Evolutionary conservation across 805 yeast species (phyloP), one percentile per base, ranked within the genome.

Genomic region (Wickerhamiella cacticola): DNA sequence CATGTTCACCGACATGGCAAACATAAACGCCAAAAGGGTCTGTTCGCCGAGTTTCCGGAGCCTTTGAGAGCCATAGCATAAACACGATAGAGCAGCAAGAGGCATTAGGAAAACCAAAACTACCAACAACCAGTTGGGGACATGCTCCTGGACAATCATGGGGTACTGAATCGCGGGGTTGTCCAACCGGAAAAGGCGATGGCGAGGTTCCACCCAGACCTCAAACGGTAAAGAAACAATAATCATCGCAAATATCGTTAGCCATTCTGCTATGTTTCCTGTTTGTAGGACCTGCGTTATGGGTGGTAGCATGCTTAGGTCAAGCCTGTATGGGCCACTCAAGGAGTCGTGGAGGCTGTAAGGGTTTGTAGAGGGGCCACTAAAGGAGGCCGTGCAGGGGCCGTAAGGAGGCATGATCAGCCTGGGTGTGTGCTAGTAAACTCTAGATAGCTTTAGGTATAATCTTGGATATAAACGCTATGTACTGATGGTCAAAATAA

Each of bases 161-260:
- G 96, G 96, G 63, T 85, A 94, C 45, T 79, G 76, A 34, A 89
- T 75, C 0, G 89, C 74, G 36, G 78, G 61, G 65, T 89, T 96
- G 59, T 79, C 78, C 48, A 88, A 64, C 45, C 68, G 73, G 60
- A 89, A 89, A 57, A 80, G 85, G 57, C 95, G 72, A 60, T 84
- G 76, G 60, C 82, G 82, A 1, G 96, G 96, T 39, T 31, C 50
- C 12, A 50, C 13, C 10, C 41, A 23, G 26, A 40, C 16, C 51
- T 58, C 60, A 15, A 56, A 51, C 12, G 59, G 59, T 5, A 53
- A 5, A 1, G 53, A 45, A 5, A 50, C 23, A 16, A 53, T 15
- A 6, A 51, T 13, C 15, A 53, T n/a, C 13, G 46, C 40, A 8
- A 43, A 34, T 18, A 46, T 9, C 6, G 47, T 39, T n/a, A n/a